These are phyloP conservation scores for Globisporangium mamillatum DNA, from an alignment of 352 stramenopile species.

Conservation along the genomic window DNA sequence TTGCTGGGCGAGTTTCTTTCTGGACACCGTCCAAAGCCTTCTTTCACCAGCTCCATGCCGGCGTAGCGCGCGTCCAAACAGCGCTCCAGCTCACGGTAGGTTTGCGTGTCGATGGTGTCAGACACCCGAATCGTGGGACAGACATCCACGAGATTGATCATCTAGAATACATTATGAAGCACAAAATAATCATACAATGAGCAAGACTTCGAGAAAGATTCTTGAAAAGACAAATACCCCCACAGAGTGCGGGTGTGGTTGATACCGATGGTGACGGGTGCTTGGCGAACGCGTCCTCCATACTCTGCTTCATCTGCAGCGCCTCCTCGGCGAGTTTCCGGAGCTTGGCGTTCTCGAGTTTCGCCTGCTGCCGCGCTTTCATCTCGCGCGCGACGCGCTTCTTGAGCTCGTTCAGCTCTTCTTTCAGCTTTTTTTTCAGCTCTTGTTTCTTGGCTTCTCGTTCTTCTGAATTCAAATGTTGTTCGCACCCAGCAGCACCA, in stretches of 20 bases:
- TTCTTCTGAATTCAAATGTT: not conserved
- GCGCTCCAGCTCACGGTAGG: conserved; percentile 5
- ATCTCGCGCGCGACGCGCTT: conserved; percentile 15
- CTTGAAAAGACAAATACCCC: too few relatives aligned
- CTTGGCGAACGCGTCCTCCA: conserved; percentile 4
- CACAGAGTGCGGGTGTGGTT: too few relatives aligned
- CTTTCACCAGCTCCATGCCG: not conserved
- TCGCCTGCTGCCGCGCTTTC: conserved; percentile 8
- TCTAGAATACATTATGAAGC: not conserved
- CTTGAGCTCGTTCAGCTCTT: conserved; percentile 6
- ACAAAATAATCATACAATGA: not conserved
- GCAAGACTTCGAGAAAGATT: too few relatives aligned
- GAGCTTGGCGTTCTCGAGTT: conserved; percentile 17
- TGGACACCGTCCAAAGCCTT: not conserved
- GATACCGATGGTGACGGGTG: conserved; percentile 4
- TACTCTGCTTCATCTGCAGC: conserved; percentile 1
- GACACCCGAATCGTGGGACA: not conserved
- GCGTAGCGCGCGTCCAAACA: conserved; percentile 1
- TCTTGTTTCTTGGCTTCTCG: not conserved
- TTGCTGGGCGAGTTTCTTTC: not conserved
- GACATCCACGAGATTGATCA: not conserved
- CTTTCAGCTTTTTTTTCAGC: not conserved
- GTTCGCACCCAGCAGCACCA: not conserved
- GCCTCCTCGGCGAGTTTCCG: conserved; percentile 8
- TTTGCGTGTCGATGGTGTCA: not conserved